Conservation (phyloP, 1,284 basidiomycete species). For the Volvariella surrecta region DNA sequence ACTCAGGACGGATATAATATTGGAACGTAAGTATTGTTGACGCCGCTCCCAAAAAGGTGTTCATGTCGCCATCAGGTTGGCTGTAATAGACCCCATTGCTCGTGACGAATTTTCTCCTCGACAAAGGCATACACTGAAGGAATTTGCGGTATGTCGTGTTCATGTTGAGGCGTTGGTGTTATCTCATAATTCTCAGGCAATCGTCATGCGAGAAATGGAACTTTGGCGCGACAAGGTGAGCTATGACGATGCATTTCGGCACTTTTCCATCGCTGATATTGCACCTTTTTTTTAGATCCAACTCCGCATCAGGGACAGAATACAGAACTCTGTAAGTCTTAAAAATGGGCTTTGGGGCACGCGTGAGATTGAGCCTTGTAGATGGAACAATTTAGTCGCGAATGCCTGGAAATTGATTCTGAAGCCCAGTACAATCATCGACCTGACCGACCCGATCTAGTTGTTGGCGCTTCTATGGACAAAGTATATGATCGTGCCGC, state of each 20-base stretch:
- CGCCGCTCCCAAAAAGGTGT: neutral
- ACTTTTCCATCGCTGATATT: neutral
- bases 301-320: constrained; percentile 82
- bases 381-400: constrained; percentile 94
- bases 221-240: constrained; percentile 85
- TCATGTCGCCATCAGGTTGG: constrained; percentile 39
- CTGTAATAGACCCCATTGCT: constrained; percentile 82
- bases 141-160: constrained; percentile 58
- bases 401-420: constrained; percentile 88
- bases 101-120: constrained; percentile 82
- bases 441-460: constrained; percentile 21
- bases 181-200: constrained; percentile 31
- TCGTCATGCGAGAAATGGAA: constrained; percentile 95
- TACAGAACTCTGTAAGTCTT: constrained; percentile 71
- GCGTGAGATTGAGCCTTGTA: constrained; percentile 17
- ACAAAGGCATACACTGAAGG: constrained; percentile 87
- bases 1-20: constrained; percentile 90
- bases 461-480: constrained; percentile 62
- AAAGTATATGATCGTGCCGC: constrained; percentile 84
- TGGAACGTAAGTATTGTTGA: constrained; percentile 47
- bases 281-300: constrained; percentile 52
- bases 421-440: constrained; percentile 29
- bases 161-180: neutral
- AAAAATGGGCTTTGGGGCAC: neutral
- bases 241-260: neutral